Evolutionary conservation across 75 land plant genomes (phyloP).

Genomic region (Ceratopteris richardii): DNA sequence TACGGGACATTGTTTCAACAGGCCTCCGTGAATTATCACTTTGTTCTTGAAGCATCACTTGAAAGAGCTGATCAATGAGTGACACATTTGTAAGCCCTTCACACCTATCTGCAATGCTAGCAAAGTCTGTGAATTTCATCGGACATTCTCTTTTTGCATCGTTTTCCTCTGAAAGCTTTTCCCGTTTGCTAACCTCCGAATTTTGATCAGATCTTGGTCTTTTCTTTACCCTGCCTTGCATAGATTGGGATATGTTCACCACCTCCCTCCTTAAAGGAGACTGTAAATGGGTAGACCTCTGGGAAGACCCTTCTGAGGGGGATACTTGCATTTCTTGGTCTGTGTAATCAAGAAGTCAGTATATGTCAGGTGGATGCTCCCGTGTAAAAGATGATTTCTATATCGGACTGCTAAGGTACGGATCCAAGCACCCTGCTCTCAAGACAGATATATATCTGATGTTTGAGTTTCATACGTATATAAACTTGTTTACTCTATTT

Average conservation of each 20-base stretch:
- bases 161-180: conserved; percentile 14
- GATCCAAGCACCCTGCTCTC: no score
- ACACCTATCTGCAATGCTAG: conserved; percentile 32
- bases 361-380: conserved; percentile 49
- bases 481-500: no score
- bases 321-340: conserved; percentile 43
- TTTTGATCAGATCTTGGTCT: conserved; percentile 27
- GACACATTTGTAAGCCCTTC: conserved; percentile 30
- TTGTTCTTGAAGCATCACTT: conserved; percentile 37
- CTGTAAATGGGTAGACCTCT: conserved; percentile 20
- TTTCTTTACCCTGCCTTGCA: conserved; percentile 29
- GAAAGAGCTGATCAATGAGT: conserved; percentile 27
- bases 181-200: conserved; percentile 20
- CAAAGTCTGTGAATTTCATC: conserved; percentile 30
- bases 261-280: conserved; percentile 12
- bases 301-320: conserved; percentile 30
- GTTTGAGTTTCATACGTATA: no score
- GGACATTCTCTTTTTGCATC: conserved; percentile 12
- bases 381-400: no score
- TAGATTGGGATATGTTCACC: conserved; percentile 9
- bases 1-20: conserved; percentile 23
- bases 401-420: no score
- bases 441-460: no score
- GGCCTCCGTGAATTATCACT: conserved; percentile 25
- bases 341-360: conserved; percentile 32